Evolutionary conservation across 331 rosid species (phyloP), one percentile per base, ranked within the genome.

Genomic region (Acacia concinna): DNA sequence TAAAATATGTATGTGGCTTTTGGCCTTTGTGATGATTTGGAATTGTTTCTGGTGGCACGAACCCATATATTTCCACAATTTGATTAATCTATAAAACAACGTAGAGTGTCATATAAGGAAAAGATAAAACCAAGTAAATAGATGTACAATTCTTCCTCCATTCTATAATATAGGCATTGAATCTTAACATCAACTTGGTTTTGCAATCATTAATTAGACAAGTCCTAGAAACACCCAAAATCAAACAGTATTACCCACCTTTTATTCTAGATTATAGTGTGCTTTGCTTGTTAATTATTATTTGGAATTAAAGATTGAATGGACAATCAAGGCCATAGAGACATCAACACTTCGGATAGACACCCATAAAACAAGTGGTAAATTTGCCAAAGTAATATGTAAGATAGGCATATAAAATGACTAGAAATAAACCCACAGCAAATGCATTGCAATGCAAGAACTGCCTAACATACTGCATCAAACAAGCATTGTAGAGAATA

Each of bases 11-110:
- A 78, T 74, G 71, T 85, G 81, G 44, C 79, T 70, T 69, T 49
- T 78, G 78, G 79, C 76, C 34, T 60, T 64, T 10, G 2, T 43
- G 68, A 81, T 81, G 15, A 78, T 72, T 81, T 81, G 72, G 35
- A 78, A 60, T 78, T 85, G 85, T 78, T 78, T 85, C 51, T 54
- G 68, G 60, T 85, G 88, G 76, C 83, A 78, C 17, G 43, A 43
- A 11, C 69, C 74, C 85, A 75, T 84, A 44, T 32, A 69, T 78
- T 68, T 78, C 84, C 84, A 85, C 79, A 85, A 18, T 78, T 74
- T 59, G 59, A 23, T 43, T 43, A 85, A 69, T 18, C 85, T 85
- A 37, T 11, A 62, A 78, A 69, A 62, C 1, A 9, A 70, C 51
- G 34, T 2, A 46, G 54, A 15, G 64, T 71, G 43, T 52, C 73